Base-by-base conservation (phyloP, 2,329 filamentous ascomycete species). In the Sarocladium strictum region DNA sequence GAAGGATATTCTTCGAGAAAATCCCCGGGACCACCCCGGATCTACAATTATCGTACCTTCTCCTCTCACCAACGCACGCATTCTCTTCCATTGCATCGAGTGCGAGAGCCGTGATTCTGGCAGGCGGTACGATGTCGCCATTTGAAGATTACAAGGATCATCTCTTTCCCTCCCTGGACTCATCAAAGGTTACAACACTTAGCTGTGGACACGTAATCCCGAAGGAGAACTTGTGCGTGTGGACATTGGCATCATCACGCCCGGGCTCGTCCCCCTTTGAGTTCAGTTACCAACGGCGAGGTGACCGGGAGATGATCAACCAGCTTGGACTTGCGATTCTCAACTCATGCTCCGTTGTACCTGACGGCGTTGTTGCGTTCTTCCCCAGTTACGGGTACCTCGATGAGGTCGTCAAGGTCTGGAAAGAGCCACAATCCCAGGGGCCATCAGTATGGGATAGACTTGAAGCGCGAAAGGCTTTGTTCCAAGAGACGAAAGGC, bases 191-290 rank as follows among this genome's bases (percentile, higher is more conserved):
- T 43, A 85, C 80, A 10, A 96, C 89, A 0, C 80, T 97, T 27
- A 97, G 91, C 60, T 99, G 93, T 66, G 92, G 90, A 0, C 94
- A 99, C 69, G 92, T 99, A 45, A 95, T 99, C 54, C 93, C 94
- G 0, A 70, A 81, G 0, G 81, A 84, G 2, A 96, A 91, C 59
- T 78, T 99, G 2, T 83, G 90, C 54, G 92, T 91, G 1, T 87
- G 86, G 72, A 85, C 89, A 0, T 70, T 99, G 1, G 76, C 74
- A 9, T 66, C 67, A 5, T 68, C 71, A 6, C 67, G 69, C 6
- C 70, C 76, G 0, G 66, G 63, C 0, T 71, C 56, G 71, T 77
- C 53, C 61, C 77, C 60, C 61, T 90, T 97, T 58, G 90, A 97
- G 65, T 97, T 97, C 65, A 96, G 87, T 45, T 99, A 88, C 68